A percentile compares a stretch with the other conserved stretches of the same genome.
Conservation (phyloP, 768 basidiomycete species). For the Pleurotus eryngii region DNA sequence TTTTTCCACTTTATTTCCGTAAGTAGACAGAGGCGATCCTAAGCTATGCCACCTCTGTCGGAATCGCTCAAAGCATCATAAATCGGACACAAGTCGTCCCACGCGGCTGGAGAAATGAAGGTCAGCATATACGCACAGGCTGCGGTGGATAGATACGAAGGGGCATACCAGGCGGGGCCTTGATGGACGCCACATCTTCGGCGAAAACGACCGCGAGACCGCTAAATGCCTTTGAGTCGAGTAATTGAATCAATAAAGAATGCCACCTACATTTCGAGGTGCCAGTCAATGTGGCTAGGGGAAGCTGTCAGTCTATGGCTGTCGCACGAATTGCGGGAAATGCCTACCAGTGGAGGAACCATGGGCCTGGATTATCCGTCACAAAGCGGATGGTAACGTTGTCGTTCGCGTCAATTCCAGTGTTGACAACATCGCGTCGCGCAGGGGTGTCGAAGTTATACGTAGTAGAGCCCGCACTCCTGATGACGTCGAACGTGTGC, state of each 20-base stretch:
- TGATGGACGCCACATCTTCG: slow-evolving; percentile 20
- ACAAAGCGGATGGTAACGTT: slow-evolving; percentile 46
- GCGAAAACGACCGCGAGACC: slow-evolving; percentile 33
- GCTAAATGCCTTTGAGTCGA: neutral
- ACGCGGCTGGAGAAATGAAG: neutral
- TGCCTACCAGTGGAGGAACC: slow-evolving; percentile 34
- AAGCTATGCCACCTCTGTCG: neutral
- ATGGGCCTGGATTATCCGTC: slow-evolving; percentile 51
- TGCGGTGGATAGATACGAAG: neutral
- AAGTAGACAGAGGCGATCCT: too few species aligned
- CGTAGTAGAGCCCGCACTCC: slow-evolving; percentile 32
- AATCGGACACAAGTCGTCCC: slow-evolving; percentile 4
- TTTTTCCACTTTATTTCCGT: too few species aligned
- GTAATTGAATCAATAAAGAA: neutral
- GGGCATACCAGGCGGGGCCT: neutral
- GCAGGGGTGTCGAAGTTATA: slow-evolving; percentile 42
- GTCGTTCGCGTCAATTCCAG: slow-evolving; percentile 25
- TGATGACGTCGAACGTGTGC: slow-evolving; percentile 39
- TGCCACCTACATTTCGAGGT: slow-evolving; percentile 24
- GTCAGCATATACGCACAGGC: neutral
- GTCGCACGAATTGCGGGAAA: too few species aligned
- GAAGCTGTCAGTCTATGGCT: neutral
- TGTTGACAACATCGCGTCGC: slow-evolving; percentile 30
- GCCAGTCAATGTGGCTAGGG: slow-evolving; percentile 39
- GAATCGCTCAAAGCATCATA: neutral